phyloP scores from a whole-genome alignment of 495 filamentous ascomycete species.

The Pseudevernia furfuracea region DNA sequence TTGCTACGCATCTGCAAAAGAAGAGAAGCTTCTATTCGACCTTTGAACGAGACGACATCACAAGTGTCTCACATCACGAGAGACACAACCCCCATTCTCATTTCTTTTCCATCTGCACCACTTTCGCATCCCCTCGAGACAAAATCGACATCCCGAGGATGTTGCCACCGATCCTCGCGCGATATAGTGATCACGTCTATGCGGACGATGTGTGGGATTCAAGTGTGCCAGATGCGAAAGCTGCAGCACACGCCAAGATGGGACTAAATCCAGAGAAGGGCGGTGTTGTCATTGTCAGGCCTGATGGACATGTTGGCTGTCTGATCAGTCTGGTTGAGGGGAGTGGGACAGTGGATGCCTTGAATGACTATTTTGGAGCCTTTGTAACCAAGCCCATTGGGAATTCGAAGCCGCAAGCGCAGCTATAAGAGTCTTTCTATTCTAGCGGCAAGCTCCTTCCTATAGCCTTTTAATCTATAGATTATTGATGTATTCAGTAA shows the following conservation, averaged over 20 bases:
- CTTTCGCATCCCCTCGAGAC: slow-evolving; percentile 58
- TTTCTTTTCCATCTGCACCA: slow-evolving; percentile 69
- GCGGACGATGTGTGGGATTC: slow-evolving; percentile 76
- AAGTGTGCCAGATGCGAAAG: slow-evolving; percentile 57
- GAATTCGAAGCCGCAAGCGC: slow-evolving; percentile 4
- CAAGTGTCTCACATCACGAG: slow-evolving; percentile 67
- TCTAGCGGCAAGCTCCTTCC: not conserved
- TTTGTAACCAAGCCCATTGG: slow-evolving; percentile 36
- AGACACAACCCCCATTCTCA: slow-evolving; percentile 71
- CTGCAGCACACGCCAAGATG: slow-evolving; percentile 79
- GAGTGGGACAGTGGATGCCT: slow-evolving; percentile 66
- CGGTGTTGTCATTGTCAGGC: slow-evolving; percentile 72
- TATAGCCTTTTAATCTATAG: not conserved
- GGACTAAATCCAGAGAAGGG: slow-evolving; percentile 66
- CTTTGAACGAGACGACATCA: slow-evolving; percentile 52
- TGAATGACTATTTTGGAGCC: slow-evolving; percentile 73
- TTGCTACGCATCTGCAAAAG: slow-evolving; percentile 55
- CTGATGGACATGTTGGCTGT: slow-evolving; percentile 79
- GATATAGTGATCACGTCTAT: slow-evolving; percentile 78
- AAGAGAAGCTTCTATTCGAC: slow-evolving; percentile 60
- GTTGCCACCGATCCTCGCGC: slow-evolving; percentile 58
- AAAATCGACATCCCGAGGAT: slow-evolving; percentile 56
- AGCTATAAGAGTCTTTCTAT: not conserved
- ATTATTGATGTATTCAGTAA: not conserved
- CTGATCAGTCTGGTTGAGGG: slow-evolving; percentile 67